Evolutionary conservation across 2,329 filamentous ascomycete genomes (phyloP), one percentile per base, ranked within the genome.

Genomic region (Aureobasidium pullulans): DNA sequence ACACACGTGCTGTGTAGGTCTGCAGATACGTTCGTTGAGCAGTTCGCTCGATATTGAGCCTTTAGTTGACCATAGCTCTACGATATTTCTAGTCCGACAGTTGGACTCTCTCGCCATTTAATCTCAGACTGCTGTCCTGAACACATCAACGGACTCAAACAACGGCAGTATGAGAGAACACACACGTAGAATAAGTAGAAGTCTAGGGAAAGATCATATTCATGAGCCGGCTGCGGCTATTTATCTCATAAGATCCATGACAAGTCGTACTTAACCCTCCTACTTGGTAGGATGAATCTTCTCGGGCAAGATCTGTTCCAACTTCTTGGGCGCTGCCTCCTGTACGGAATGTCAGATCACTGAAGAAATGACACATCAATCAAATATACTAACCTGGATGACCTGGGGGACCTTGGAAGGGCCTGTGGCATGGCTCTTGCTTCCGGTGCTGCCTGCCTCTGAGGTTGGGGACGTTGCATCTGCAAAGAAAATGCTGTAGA

Each of bases 261-360:
- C 19, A 10, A 29, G n/a, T 44, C 39, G 13, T 56, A 1, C 9
- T n/a, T 6, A 5, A 39, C 28, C 42, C 16, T 16, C 19, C 37
- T 57, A 46, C 16, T 57, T 57, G 6, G 53, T 47, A 1, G 53
- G 42, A 11, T 57, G 40, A 11, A 57, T 46, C 4, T 9, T 37
- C 32, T 57, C 42, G 2, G 53, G 53, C 7, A 57, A 32, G 47
- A 31, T 42, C 42, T 61, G 48, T 16, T 59, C 42, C 13, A 61
- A 37, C 1, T 19, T 28, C 46, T 60, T 53, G 9, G 57, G 57
- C 3, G 44, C 46, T 2, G 42, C 16, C 8, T 53, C 42, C 29
- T 57, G 8, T 6, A 34, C n/a, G 23, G 8, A 1, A 8, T 23
- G 28, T 32, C 6, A 37, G 16, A 6, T 13, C 5, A 9, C 11